Evolutionary conservation across 768 basidiomycete species (phyloP).

Genomic region (Tulasnella sp.): DNA sequence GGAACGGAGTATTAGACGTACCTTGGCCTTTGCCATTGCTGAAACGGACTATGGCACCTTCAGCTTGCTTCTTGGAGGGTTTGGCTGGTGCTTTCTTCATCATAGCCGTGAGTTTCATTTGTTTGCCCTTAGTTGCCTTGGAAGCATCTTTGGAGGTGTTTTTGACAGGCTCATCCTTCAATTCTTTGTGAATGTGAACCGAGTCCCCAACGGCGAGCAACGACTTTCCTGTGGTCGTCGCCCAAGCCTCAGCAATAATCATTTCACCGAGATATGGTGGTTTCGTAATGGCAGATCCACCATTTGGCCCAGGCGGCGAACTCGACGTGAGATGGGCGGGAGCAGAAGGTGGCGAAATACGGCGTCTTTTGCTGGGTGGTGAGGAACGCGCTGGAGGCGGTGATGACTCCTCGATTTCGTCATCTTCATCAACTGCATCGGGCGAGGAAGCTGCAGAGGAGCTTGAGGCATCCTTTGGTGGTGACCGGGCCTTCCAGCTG

Average conservation of each 20-base stretch:
- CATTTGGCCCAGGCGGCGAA: not conserved
- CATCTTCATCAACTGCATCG: not conserved
- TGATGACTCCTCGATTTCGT: not conserved
- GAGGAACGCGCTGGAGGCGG: not conserved
- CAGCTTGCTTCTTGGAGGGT: not conserved
- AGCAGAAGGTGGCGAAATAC: slow-evolving; percentile 1
- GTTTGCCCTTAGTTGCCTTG: slow-evolving; percentile 21
- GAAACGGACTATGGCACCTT: slow-evolving; percentile 22
- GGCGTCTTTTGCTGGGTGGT: slow-evolving; percentile 7
- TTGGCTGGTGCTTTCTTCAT: slow-evolving; percentile 15
- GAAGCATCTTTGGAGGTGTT: not conserved
- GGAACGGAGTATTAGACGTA: not conserved
- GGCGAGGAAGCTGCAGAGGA: not conserved
- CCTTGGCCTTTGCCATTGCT: slow-evolving; percentile 20
- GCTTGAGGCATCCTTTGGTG: not conserved
- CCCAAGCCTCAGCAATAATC: slow-evolving; percentile 20
- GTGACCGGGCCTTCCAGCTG: not conserved
- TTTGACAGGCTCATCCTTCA: not conserved
- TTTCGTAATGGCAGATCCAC: not conserved
- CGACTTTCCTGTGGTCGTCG: slow-evolving; percentile 18
- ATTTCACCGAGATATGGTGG: slow-evolving; percentile 20
- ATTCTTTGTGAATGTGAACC: slow-evolving; percentile 12
- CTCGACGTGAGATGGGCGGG: not conserved
- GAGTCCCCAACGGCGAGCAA: slow-evolving; percentile 12
- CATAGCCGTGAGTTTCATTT: slow-evolving; percentile 23